These are phyloP conservation scores for Eucalyptus curtisii DNA, from an alignment of 345 rosid species.

Conservation along the genomic window DNA sequence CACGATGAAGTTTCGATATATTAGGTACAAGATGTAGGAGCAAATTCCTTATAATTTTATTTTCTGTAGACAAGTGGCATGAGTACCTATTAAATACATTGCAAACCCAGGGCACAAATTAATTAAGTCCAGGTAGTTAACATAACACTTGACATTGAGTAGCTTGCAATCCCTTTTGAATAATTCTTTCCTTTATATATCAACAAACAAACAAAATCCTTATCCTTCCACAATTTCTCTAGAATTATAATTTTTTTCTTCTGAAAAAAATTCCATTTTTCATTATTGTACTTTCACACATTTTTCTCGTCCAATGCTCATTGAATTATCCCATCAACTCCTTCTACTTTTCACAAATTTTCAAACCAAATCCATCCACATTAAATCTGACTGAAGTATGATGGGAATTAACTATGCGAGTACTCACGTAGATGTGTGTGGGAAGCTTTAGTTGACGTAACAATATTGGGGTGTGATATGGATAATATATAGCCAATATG, in stretches of 20 bases:
- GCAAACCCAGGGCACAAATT: too few species aligned
- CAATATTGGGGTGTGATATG: neutral
- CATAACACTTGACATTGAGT: too few species aligned
- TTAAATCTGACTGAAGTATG: neutral
- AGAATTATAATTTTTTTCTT: too few species aligned
- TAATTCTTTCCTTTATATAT: neutral
- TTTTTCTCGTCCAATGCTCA: accelerated
- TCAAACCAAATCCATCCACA: neutral
- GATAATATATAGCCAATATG: neutral
- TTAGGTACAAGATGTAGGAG: too few species aligned
- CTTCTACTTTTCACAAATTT: too few species aligned
- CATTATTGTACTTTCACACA: accelerated
- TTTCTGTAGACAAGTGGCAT: too few species aligned
- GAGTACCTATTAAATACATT: too few species aligned
- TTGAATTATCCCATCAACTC: neutral
- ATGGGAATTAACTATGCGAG: neutral
- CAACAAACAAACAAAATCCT: neutral
- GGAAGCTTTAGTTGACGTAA: neutral
- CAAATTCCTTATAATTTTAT: too few species aligned
- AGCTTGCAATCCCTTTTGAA: neutral
- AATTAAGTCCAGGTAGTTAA: too few species aligned
- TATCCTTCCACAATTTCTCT: neutral
- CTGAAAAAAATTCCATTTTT: neutral
- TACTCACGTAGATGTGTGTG: neutral
- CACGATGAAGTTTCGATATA: too few species aligned